These are phyloP conservation scores for Phlegmacium glaucopus DNA, from an alignment of 768 basidiomycete genomes.

Conservation along the genomic window DNA sequence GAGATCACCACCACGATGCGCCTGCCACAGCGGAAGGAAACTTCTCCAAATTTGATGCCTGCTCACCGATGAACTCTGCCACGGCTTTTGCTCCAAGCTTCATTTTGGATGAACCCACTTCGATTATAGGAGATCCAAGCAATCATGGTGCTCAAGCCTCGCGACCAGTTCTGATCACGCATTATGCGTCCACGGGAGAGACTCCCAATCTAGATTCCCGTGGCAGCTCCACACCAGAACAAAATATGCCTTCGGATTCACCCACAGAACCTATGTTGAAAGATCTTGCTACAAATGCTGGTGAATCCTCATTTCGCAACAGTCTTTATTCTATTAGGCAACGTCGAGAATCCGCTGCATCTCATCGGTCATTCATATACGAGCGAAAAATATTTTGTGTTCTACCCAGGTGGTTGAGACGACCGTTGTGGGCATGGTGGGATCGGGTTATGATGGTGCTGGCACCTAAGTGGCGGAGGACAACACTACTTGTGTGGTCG, in stretches of 20 bases:
- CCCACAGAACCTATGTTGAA: too few species aligned
- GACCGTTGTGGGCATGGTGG: slow-evolving; percentile 66
- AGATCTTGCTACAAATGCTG: not conserved
- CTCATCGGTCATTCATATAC: slow-evolving; percentile 40
- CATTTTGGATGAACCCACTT: slow-evolving; percentile 20
- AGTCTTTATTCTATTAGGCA: slow-evolving; percentile 2
- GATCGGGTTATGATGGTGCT: slow-evolving; percentile 69
- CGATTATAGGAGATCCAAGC: slow-evolving; percentile 7
- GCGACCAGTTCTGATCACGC: slow-evolving; percentile 16
- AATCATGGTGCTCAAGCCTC: slow-evolving; percentile 5
- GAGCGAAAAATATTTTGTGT: slow-evolving; percentile 40
- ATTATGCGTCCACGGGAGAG: slow-evolving; percentile 34
- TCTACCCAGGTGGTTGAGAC: slow-evolving; percentile 53
- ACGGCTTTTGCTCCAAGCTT: slow-evolving; percentile 32
- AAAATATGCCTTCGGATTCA: too few species aligned
- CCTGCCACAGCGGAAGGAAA: not conserved
- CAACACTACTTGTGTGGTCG: slow-evolving; percentile 77
- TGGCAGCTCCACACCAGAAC: slow-evolving; percentile 21
- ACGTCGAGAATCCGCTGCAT: slow-evolving; percentile 15
- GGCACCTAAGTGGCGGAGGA: slow-evolving; percentile 69
- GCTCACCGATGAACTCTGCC: slow-evolving; percentile 24
- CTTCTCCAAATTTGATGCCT: slow-evolving; percentile 1
- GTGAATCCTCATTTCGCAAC: not conserved
- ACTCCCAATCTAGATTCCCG: slow-evolving; percentile 27
- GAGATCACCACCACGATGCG: slow-evolving; percentile 33